Percentiles rank a stretch among this genome's conserved stretches.
Evolutionary conservation across 768 basidiomycete genomes (phyloP).

Genomic region (Lepiota venenata): DNA sequence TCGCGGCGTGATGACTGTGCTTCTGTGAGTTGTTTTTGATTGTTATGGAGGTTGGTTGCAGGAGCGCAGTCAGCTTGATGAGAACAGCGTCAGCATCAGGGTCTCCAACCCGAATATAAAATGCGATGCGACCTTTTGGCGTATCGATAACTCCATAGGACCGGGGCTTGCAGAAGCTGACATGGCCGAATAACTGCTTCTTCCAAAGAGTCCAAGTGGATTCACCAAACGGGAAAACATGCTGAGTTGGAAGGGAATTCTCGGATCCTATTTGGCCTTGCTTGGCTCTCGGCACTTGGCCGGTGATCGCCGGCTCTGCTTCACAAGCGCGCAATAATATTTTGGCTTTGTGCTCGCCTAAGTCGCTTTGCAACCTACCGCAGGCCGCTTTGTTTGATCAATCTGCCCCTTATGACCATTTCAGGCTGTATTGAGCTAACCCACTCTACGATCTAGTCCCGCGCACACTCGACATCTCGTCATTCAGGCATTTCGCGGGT

Average conservation of each 20-base stretch:
- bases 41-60: slow-evolving; percentile 59
- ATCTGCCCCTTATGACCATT: slow-evolving; percentile 5
- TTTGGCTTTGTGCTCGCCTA: too few species aligned
- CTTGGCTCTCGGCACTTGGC: background rate
- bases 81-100: slow-evolving; percentile 8
- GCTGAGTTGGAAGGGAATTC: background rate
- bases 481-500: background rate
- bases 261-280: background rate
- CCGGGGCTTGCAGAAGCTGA: slow-evolving; percentile 28
- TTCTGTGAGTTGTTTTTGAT: slow-evolving; percentile 83
- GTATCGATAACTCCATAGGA: slow-evolving; percentile 58
- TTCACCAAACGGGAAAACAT: slow-evolving; percentile 10
- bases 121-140: slow-evolving; percentile 44
- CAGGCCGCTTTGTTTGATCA: too few species aligned
- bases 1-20: slow-evolving; percentile 82
- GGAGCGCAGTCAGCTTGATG: slow-evolving; percentile 54
- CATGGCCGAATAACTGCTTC: slow-evolving; percentile 2
- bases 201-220: slow-evolving; percentile 9
- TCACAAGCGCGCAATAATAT: background rate
- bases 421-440: slow-evolving; percentile 1
- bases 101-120: slow-evolving; percentile 10
- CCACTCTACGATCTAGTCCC: background rate
- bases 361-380: too few species aligned
- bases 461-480: background rate
- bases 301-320: slow-evolving; percentile 4